Conservation (phyloP, 2,329 filamentous ascomycete species). For the Microdochium trichocladiopsis region DNA sequence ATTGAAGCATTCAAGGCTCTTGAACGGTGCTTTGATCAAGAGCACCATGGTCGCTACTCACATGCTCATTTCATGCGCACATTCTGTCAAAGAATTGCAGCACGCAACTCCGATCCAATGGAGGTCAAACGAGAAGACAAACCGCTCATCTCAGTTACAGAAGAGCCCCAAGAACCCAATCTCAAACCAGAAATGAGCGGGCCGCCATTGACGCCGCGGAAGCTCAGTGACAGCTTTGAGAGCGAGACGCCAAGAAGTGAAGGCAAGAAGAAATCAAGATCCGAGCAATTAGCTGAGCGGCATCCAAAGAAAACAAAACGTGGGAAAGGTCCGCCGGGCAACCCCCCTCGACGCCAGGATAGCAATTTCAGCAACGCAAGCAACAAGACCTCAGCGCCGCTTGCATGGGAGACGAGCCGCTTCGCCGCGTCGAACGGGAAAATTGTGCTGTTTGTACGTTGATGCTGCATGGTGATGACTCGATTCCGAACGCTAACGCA, state of each 20-base stretch:
- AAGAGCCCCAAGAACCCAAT: slow-evolving; percentile 17
- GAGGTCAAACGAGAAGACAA: slow-evolving; percentile 23
- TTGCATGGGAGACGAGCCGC: slow-evolving; percentile 20
- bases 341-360: slow-evolving; percentile 24
- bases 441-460: slow-evolving; percentile 27
- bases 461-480: neutral
- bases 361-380: slow-evolving; percentile 10
- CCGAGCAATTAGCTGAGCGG: slow-evolving; percentile 25
- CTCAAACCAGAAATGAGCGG: slow-evolving; percentile 9
- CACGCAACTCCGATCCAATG: slow-evolving; percentile 16
- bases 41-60: slow-evolving; percentile 49
- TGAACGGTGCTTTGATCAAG: slow-evolving; percentile 53
- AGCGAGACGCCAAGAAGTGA: slow-evolving; percentile 13
- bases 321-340: slow-evolving; percentile 25
- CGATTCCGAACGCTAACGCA: neutral
- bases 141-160: slow-evolving; percentile 15
- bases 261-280: slow-evolving; percentile 26
- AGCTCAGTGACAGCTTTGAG: slow-evolving; percentile 11
- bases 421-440: slow-evolving; percentile 22
- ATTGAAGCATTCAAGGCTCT: slow-evolving; percentile 57
- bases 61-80: slow-evolving; percentile 59
- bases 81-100: slow-evolving; percentile 42
- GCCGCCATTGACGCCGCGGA: slow-evolving; percentile 9
- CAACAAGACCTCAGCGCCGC: slow-evolving; percentile 9
- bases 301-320: slow-evolving; percentile 24